Percentiles rank a stretch among this genome's conserved stretches.
Evolutionary conservation across 805 yeast genomes (phyloP).

Genomic region (Pichia insulana): DNA sequence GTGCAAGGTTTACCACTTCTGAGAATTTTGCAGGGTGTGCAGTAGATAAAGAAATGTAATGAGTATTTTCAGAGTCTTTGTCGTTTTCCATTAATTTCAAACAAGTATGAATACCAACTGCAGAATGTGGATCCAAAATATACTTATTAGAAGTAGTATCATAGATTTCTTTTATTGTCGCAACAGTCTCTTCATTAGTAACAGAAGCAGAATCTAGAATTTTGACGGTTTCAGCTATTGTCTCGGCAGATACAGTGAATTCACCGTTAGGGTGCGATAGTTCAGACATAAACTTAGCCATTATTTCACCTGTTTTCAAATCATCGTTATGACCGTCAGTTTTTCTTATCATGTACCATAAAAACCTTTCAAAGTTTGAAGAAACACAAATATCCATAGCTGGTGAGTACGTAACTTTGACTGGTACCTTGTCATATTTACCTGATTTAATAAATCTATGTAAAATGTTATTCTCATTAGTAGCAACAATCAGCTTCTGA

Average conservation of each 20-base stretch:
- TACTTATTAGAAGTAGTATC: constrained; percentile 50
- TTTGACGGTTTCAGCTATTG: constrained; percentile 54
- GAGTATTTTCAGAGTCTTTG: constrained; percentile 28
- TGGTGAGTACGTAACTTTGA: constrained; percentile 86
- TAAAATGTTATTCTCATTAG: constrained; percentile 91
- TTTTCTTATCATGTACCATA: constrained; percentile 88
- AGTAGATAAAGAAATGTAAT: constrained; percentile 76
- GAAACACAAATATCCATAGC: constrained; percentile 98
- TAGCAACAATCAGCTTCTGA: constrained; percentile 81
- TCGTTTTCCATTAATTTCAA: constrained; percentile 44
- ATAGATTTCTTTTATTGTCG: constrained; percentile 68
- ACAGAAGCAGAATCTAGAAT: constrained; percentile 78
- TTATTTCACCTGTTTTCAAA: constrained; percentile 61
- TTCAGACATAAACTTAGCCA: constrained; percentile 69
- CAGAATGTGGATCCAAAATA: constrained; percentile 92
- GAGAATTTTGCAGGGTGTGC: constrained; percentile 99
- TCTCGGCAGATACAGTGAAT: constrained; percentile 58
- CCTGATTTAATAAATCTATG: constrained; percentile 89
- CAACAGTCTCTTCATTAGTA: constrained; percentile 66
- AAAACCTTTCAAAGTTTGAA: constrained; percentile 89
- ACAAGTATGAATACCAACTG: constrained; percentile 85
- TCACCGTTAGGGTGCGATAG: constrained; percentile 63
- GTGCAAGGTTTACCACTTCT: constrained; percentile 84
- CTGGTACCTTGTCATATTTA: constrained; percentile 68
- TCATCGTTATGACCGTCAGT: constrained; percentile 50